A percentile compares a stretch with the other conserved stretches of the same genome.
Evolutionary conservation across 345 rosid genomes (phyloP).

Genomic region (Salix dunnii): DNA sequence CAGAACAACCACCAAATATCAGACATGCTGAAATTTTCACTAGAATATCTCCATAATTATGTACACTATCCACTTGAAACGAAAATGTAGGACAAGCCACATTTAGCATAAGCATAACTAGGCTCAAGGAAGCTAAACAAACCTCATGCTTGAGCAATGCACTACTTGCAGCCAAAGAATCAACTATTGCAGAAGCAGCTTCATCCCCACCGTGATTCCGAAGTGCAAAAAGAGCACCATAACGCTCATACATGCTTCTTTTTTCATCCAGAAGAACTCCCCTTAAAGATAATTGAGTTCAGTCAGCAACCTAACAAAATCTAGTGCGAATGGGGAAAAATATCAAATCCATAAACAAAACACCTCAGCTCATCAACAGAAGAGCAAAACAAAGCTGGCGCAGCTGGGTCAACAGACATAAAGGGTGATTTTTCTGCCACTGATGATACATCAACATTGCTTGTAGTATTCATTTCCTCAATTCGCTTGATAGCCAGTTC

Average conservation of each 20-base stretch:
- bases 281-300: constrained; percentile 36
- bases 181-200: constrained; percentile 75
- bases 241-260: constrained; percentile 85
- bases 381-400: constrained; percentile 59
- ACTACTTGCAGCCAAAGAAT: constrained; percentile 67
- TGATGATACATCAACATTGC: constrained; percentile 28
- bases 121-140: constrained; percentile 22
- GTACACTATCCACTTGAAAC: not conserved
- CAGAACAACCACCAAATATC: not conserved
- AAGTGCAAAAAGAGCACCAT: constrained; percentile 84
- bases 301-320: constrained; percentile 28
- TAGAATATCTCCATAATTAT: not conserved
- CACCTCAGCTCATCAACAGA: constrained; percentile 70
- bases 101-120: not conserved
- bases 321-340: not conserved
- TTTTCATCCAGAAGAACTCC: constrained; percentile 77
- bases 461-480: constrained; percentile 45
- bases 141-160: constrained; percentile 95
- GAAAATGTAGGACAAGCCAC: not conserved
- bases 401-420: constrained; percentile 88
- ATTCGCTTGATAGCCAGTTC: constrained; percentile 88
- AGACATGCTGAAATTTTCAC: not conserved
- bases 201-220: constrained; percentile 83
- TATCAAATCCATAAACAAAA: not conserved
- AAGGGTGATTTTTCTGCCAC: constrained; percentile 68